phyloP scores from a whole-genome alignment of 192 early-diverging fungal genomes.

The Linnemannia hyalina region DNA sequence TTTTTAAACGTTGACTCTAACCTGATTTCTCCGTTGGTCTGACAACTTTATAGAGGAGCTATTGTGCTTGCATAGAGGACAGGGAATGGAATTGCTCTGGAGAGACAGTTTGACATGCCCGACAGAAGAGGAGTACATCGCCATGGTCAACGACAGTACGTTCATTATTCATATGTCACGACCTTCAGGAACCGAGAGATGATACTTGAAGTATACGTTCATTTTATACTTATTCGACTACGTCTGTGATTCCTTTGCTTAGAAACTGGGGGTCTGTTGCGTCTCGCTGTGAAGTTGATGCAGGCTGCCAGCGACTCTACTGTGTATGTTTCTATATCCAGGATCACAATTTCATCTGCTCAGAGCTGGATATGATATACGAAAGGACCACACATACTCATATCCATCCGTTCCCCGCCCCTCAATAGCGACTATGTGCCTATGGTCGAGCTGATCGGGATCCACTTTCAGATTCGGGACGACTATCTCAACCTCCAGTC shows the following conservation, averaged over 20 bases:
- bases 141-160: slow-evolving; percentile 96
- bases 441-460: slow-evolving; percentile 90
- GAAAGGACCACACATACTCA: no score
- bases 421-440: slow-evolving; percentile 71
- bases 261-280: slow-evolving; percentile 97
- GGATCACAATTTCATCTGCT: background rate
- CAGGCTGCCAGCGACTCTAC: slow-evolving; percentile 72
- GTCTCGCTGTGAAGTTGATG: slow-evolving; percentile 96
- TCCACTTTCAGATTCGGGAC: slow-evolving; percentile 97
- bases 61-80: slow-evolving; percentile 91
- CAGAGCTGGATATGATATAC: background rate
- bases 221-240: background rate
- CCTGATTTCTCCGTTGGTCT: background rate
- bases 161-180: background rate
- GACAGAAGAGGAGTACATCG: slow-evolving; percentile 90
- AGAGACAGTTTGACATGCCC: slow-evolving; percentile 93
- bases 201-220: background rate
- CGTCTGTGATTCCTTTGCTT: background rate
- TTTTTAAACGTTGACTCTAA: background rate
- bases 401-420: background rate
- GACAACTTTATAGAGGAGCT: slow-evolving; percentile 75
- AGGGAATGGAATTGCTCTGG: slow-evolving; percentile 99
- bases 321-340: slow-evolving; percentile 29
- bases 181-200: background rate
- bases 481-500: slow-evolving; percentile 97